These are phyloP conservation scores for Fraxinus greggii DNA, from an alignment of 305 asterid genomes.

Conservation along the genomic window DNA sequence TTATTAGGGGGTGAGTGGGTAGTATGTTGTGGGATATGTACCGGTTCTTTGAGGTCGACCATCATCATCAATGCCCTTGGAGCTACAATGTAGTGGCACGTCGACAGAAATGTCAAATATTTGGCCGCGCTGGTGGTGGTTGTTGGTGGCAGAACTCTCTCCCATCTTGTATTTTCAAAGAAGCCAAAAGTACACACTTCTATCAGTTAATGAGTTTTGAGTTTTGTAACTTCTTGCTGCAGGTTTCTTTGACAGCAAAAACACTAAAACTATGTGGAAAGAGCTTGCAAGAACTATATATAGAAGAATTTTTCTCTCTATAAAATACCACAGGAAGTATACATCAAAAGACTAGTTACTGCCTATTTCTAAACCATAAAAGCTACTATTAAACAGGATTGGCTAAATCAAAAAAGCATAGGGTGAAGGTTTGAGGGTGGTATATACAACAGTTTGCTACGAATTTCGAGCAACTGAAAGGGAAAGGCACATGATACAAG, in stretches of 20 bases:
- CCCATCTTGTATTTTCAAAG: conserved; percentile 35
- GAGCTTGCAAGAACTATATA: not conserved
- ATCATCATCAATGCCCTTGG: conserved; percentile 50
- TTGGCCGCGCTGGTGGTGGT: conserved; percentile 48
- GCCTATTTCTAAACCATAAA: not conserved
- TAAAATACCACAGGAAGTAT: not conserved
- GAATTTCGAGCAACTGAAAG: conserved; percentile 12
- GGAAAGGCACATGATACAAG: conserved; percentile 22
- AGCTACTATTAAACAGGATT: not conserved
- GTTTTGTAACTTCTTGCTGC: not conserved
- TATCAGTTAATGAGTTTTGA: not conserved
- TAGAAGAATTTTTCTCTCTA: not conserved
- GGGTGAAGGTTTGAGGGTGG: not conserved
- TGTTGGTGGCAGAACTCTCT: conserved; percentile 55
- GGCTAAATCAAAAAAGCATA: not conserved
- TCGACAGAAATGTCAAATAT: conserved; percentile 37
- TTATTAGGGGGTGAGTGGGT: not conserved
- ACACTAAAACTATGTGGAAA: not conserved
- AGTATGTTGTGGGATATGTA: not conserved
- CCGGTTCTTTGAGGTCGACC: conserved; percentile 62
- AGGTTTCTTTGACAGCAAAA: not conserved
- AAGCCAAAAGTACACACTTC: not conserved
- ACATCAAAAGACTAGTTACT: not conserved
- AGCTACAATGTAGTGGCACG: conserved; percentile 35
- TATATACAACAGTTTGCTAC: conserved; percentile 24